Evolutionary conservation across 1,139 yeast species (phyloP).

Genomic region (Lodderomyces oxycetoniae): DNA sequence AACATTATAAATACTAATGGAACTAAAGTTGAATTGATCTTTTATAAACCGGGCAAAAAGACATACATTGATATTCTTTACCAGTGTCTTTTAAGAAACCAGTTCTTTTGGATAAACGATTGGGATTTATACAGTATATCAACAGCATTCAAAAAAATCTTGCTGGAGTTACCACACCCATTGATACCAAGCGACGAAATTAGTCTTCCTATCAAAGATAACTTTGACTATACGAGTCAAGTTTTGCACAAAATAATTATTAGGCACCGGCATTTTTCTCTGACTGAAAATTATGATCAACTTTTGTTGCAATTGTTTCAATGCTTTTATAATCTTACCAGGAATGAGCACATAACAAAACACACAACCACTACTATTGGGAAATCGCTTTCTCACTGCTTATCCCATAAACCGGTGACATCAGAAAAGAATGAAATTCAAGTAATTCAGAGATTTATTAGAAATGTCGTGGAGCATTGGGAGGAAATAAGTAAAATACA

Average conservation of each 20-base stretch:
- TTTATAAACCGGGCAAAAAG: conserved; percentile 58
- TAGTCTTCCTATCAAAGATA: conserved; percentile 45
- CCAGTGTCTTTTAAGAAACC: conserved; percentile 53
- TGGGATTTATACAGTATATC: conserved; percentile 62
- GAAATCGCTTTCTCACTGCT: conserved; percentile 45
- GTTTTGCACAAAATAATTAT: conserved; percentile 21
- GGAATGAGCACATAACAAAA: conserved; percentile 31
- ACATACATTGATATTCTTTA: conserved; percentile 45
- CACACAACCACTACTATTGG: conserved; percentile 45
- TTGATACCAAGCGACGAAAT: conserved; percentile 43
- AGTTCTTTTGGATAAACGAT: conserved; percentile 52
- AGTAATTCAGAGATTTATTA: conserved; percentile 48
- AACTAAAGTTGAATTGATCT: conserved; percentile 41
- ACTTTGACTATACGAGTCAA: conserved; percentile 32
- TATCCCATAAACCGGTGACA: conserved; percentile 48
- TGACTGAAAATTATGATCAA: conserved; percentile 16
- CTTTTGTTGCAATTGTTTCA: conserved; percentile 41
- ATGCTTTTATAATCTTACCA: conserved; percentile 32
- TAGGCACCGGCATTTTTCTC: conserved; percentile 9
- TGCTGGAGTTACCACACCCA: conserved; percentile 42
- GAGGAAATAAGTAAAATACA: conserved; percentile 15
- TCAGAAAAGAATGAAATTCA: conserved; percentile 42
- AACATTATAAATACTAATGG: conserved; percentile 45
- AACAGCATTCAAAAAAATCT: conserved; percentile 46
- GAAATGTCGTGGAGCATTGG: conserved; percentile 48